These are phyloP conservation scores for Globisporangium cylindrosporum DNA, from an alignment of 352 stramenopile genomes.

Conservation along the genomic window DNA sequence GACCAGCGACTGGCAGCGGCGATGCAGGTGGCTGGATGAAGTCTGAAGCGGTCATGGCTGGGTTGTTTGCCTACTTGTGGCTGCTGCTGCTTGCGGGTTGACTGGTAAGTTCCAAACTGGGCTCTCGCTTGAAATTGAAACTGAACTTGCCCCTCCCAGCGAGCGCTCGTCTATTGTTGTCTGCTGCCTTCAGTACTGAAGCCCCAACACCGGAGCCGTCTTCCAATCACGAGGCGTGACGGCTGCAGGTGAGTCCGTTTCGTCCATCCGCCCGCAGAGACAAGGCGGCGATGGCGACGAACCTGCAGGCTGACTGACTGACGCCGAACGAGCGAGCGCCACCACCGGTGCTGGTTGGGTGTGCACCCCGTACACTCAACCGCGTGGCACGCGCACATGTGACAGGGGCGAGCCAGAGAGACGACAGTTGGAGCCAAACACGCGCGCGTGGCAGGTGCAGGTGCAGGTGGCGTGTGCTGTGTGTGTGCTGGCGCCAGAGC, in stretches of 20 bases:
- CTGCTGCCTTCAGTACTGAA: too few species aligned
- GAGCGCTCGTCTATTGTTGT: conserved; percentile 1
- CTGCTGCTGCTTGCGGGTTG: background rate
- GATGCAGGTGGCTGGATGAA: conserved; percentile 2
- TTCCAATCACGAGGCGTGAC: conserved; percentile 6
- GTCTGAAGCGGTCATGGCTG: conserved; percentile 13
- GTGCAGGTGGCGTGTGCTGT: background rate
- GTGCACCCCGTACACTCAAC: background rate
- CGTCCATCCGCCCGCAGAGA: background rate
- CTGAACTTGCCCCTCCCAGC: background rate
- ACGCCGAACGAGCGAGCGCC: background rate
- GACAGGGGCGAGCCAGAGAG: background rate
- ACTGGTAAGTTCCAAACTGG: conserved; percentile 7
- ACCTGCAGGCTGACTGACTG: background rate
- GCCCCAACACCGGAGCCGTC: background rate
- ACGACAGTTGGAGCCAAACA: background rate
- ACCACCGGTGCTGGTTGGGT: background rate
- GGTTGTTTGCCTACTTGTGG: background rate
- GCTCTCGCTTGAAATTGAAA: background rate
- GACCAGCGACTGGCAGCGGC: background rate
- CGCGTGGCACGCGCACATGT: background rate
- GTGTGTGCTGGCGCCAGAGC: background rate
- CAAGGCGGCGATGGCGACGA: background rate
- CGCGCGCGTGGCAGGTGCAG: background rate
- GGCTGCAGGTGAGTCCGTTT: background rate